A percentile compares a stretch with the other conserved stretches of the same genome.
Evolutionary conservation across 768 basidiomycete species (phyloP).

Genomic region (Boletus pseudo-olivaceus): DNA sequence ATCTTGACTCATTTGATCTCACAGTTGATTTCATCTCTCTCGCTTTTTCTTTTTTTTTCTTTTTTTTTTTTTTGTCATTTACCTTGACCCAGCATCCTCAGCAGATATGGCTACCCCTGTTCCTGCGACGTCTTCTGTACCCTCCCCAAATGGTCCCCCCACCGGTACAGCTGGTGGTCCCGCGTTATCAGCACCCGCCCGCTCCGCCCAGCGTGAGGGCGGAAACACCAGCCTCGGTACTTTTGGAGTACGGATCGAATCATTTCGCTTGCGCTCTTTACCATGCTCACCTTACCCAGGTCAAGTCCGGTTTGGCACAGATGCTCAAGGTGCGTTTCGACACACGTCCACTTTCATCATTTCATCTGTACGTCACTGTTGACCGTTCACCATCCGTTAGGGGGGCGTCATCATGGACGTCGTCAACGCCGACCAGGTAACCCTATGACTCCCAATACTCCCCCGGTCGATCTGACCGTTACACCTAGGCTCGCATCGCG

Average conservation of each 20-base stretch:
- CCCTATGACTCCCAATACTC: neutral
- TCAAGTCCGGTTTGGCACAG: constrained; percentile 92
- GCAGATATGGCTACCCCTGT: constrained; percentile 15
- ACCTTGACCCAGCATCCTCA: too few species aligned
- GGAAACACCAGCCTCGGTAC: constrained; percentile 63
- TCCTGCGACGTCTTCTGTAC: neutral
- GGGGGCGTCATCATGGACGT: constrained; percentile 97
- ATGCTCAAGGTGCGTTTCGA: constrained; percentile 77
- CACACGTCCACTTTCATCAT: constrained; percentile 1
- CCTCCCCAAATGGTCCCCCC: constrained; percentile 7
- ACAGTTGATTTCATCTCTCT: neutral
- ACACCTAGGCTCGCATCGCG: constrained; percentile 80
- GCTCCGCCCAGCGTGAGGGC: constrained; percentile 48
- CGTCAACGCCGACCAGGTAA: constrained; percentile 67
- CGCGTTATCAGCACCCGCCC: constrained; percentile 41
- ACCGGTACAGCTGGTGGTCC: neutral
- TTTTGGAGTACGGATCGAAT: constrained; percentile 51
- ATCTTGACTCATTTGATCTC: neutral
- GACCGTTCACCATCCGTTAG: constrained; percentile 29
- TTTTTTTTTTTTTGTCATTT: neutral
- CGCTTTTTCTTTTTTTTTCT: neutral
- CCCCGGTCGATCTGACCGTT: neutral
- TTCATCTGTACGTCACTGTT: neutral
- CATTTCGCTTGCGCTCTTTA: neutral
- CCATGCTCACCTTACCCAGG: constrained; percentile 40